These are phyloP conservation scores for Leersia perrieri DNA, from an alignment of 176 grass and related monocot genomes.

Conservation along the genomic window DNA sequence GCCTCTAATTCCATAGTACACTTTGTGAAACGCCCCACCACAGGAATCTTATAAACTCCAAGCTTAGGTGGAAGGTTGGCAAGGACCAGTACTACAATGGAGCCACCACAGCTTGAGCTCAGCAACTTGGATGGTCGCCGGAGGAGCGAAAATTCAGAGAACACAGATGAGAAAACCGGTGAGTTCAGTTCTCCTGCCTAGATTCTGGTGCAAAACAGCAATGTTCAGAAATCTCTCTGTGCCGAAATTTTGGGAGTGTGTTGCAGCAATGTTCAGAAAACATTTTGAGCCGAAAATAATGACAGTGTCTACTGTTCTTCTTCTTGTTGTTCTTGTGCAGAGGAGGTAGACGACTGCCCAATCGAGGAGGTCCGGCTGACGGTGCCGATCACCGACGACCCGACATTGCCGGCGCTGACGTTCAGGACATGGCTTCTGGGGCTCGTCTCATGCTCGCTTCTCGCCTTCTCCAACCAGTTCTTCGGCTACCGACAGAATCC, in stretches of 20 bases:
- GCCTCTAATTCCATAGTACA: constrained; percentile 20
- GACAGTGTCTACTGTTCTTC: not conserved
- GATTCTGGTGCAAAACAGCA: not conserved
- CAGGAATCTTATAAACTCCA: not conserved
- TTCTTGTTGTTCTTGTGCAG: constrained; percentile 17
- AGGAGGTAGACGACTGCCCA: constrained; percentile 57
- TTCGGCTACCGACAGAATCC: constrained; percentile 81
- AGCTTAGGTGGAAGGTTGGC: constrained; percentile 44
- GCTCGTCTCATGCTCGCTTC: constrained; percentile 51
- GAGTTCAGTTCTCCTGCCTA: not conserved
- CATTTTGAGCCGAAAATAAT: not conserved
- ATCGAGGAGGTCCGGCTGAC: constrained; percentile 86
- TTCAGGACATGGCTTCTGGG: constrained; percentile 71
- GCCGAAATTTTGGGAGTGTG: not conserved
- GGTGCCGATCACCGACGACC: constrained; percentile 64
- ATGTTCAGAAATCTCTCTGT: not conserved
- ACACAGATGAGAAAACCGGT: constrained; percentile 10
- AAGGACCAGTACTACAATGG: constrained; percentile 25
- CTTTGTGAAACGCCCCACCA: not conserved
- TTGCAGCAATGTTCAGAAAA: constrained; percentile 1
- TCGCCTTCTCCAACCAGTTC: constrained; percentile 93
- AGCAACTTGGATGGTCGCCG: not conserved
- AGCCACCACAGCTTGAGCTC: constrained; percentile 37
- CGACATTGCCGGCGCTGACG: constrained; percentile 60
- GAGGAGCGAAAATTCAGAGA: not conserved